Conservation (phyloP, 2,329 filamentous ascomycete species). For the Chaetomiaceae sp. region DNA sequence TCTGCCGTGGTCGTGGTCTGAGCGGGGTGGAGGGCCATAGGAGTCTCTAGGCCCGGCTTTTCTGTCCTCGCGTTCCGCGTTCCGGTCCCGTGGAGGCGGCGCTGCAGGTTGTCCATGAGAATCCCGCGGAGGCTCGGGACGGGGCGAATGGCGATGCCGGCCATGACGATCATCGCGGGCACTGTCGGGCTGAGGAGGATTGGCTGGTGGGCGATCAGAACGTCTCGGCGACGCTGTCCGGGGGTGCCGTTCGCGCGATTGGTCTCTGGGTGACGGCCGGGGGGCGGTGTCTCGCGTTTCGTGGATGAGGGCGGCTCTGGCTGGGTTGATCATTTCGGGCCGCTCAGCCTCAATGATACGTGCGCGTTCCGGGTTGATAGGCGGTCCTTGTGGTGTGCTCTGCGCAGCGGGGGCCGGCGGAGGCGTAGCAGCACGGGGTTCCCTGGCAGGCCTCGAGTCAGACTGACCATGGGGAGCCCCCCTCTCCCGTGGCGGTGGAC, state of each 20-base stretch:
- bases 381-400: slow-evolving; percentile 38
- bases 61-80: slow-evolving; percentile 37
- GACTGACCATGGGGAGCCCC: slow-evolving; percentile 25
- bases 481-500: slow-evolving; percentile 37
- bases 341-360: slow-evolving; percentile 35
- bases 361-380: slow-evolving; percentile 53
- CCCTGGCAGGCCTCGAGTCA: slow-evolving; percentile 26
- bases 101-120: slow-evolving; percentile 29
- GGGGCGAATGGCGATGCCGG: slow-evolving; percentile 39
- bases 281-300: slow-evolving; percentile 35
- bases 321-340: slow-evolving; percentile 44
- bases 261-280: slow-evolving; percentile 39
- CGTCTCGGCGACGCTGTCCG: slow-evolving; percentile 49
- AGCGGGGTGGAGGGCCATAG: slow-evolving; percentile 31
- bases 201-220: slow-evolving; percentile 34
- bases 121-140: slow-evolving; percentile 30
- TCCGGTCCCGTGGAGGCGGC: slow-evolving; percentile 30
- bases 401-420: slow-evolving; percentile 32
- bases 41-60: slow-evolving; percentile 18
- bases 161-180: slow-evolving; percentile 45
- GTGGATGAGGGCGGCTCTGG: slow-evolving; percentile 43
- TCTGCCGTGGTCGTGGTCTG: slow-evolving; percentile 48
- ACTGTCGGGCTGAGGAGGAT: slow-evolving; percentile 35
- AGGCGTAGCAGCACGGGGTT: slow-evolving; percentile 22
- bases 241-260: slow-evolving; percentile 35